Conservation (phyloP, 768 basidiomycete species). For the Pisolithus microcarpus region DNA sequence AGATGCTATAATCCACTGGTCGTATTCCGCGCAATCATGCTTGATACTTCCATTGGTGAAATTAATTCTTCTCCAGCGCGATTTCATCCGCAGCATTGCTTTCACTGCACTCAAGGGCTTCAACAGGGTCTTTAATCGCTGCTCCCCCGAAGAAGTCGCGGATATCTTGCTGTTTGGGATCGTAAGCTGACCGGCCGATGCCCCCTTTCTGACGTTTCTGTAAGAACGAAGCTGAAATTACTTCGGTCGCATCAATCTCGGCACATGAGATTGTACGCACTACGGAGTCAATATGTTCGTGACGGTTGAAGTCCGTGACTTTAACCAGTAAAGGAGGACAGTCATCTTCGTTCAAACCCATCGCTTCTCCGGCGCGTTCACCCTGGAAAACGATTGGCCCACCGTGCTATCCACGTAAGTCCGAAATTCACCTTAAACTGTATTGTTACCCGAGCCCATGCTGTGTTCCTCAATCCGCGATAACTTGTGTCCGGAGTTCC, state of each 20-base stretch:
- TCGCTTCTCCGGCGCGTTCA: conserved; percentile 13
- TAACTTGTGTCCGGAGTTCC: conserved; percentile 26
- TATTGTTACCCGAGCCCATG: conserved; percentile 54
- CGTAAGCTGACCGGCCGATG: conserved; percentile 61
- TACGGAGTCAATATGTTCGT: conserved; percentile 48
- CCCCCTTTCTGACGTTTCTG: conserved; percentile 70
- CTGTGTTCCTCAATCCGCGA: conserved; percentile 59
- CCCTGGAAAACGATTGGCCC: conserved; percentile 21
- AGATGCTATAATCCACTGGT: conserved; percentile 3
- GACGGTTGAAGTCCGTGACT: conserved; percentile 47
- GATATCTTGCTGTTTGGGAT: conserved; percentile 70
- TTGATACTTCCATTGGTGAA: not conserved
- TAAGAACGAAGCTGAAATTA: conserved; percentile 16
- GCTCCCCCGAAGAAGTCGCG: conserved; percentile 59
- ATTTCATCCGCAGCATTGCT: conserved; percentile 26
- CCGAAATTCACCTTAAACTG: conserved; percentile 35
- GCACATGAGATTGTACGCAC: conserved; percentile 33
- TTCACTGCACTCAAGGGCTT: conserved; percentile 11
- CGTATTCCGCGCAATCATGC: too few relatives aligned
- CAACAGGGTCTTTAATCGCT: conserved; percentile 7
- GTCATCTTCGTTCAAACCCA: conserved; percentile 18
- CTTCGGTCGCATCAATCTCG: not conserved
- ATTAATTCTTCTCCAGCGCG: not conserved
- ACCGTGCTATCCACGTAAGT: not conserved
- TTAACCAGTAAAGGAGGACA: conserved; percentile 33